Evolutionary conservation across 2,329 filamentous ascomycete species (phyloP).

Genomic region (Incumbomyces lentus): DNA sequence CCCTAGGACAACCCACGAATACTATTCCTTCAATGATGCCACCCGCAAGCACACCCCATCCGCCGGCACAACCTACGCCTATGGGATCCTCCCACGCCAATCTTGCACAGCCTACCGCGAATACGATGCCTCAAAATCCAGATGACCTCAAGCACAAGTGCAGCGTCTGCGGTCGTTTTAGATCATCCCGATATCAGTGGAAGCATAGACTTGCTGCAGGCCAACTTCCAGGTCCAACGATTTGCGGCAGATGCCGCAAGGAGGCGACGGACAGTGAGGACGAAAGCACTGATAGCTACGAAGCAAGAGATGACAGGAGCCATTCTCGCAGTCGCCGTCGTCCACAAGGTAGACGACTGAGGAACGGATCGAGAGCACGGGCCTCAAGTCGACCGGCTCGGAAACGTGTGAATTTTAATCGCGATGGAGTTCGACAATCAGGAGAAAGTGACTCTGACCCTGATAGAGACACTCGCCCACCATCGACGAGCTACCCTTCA

Average conservation of each 20-base stretch:
- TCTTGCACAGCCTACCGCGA: not conserved
- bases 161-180: constrained; percentile 18
- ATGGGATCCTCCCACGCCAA: not conserved
- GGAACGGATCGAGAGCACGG: not conserved
- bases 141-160: constrained; percentile 19
- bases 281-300: constrained; percentile 10
- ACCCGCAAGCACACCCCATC: constrained; percentile 2
- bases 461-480: too few species aligned
- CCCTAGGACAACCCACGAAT: not conserved
- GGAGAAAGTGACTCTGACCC: not conserved
- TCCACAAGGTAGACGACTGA: constrained; percentile 1
- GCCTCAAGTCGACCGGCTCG: not conserved
- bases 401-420: not conserved
- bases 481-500: too few species aligned
- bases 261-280: constrained; percentile 18
- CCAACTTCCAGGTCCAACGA: constrained; percentile 15
- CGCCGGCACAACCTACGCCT: not conserved
- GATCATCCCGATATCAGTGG: constrained; percentile 19
- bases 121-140: not conserved
- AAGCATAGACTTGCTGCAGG: constrained; percentile 17
- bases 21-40: too few species aligned
- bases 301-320: not conserved
- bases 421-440: not conserved
- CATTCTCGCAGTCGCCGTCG: not conserved
- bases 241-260: constrained; percentile 18